phyloP scores from a whole-genome alignment of 2,329 filamentous ascomycete species.

The Exophiala mesophila region DNA sequence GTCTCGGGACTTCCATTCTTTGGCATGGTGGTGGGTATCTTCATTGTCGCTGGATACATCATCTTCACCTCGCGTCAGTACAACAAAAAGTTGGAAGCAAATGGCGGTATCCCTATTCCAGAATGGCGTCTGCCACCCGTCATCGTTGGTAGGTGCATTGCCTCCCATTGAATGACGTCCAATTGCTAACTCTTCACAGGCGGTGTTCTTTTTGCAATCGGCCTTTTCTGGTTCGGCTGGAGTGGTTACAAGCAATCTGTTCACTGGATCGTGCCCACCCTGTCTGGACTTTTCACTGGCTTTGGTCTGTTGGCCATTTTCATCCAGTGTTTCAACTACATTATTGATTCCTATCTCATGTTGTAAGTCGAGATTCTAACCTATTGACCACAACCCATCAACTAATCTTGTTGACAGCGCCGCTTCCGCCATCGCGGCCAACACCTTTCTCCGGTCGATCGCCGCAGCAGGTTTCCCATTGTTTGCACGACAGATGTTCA shows the following conservation, averaged over 20 bases:
- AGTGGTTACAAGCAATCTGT: conserved; percentile 49
- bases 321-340: conserved; percentile 54
- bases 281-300: conserved; percentile 50
- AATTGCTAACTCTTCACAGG: background rate
- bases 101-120: conserved; percentile 55
- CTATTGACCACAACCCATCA: background rate
- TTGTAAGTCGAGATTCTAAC: conserved; percentile 33
- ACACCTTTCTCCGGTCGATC: conserved; percentile 45
- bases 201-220: conserved; percentile 50
- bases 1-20: conserved; percentile 75
- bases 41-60: conserved; percentile 63
- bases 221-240: conserved; percentile 77
- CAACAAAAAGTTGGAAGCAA: conserved; percentile 61
- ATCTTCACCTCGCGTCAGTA: conserved; percentile 62
- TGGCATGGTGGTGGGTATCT: conserved; percentile 70
- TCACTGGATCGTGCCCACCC: conserved; percentile 38
- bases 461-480: conserved; percentile 44
- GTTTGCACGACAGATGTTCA: conserved; percentile 53
- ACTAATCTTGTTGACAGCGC: conserved; percentile 32
- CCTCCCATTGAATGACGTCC: background rate
- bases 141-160: conserved; percentile 40
- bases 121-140: conserved; percentile 55
- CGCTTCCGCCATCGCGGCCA: conserved; percentile 47
- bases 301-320: conserved; percentile 57
- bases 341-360: conserved; percentile 57